Evolutionary conservation across 1,139 yeast genomes (phyloP), one percentile per base, ranked within the genome.

Genomic region (Taphrina betulina): DNA sequence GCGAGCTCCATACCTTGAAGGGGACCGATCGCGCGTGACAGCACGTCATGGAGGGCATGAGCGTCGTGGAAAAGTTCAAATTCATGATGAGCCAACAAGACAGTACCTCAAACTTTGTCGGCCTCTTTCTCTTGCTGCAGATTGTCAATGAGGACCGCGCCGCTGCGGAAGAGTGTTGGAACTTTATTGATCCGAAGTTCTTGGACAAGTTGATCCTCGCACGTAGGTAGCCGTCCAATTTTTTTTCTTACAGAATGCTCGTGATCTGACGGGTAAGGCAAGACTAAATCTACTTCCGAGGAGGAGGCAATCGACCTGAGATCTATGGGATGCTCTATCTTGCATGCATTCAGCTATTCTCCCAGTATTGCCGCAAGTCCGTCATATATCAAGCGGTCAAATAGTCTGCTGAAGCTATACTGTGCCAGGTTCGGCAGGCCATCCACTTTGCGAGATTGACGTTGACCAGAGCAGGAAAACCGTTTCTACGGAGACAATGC

Each of bases 191-290:
- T 34, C 40, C 40, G 20, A 31, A 17, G 8, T 33, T 50, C 14
- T 24, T 50, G 23, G 54, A 50, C 40, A 38, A 50, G 20, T 26
- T 50, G 16, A 28, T 50, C 26, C 40, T 50, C 7, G 7, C 53
- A n/a, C 3, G 53, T 48, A 14, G 29, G 22, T 5, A 14, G n/a
- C 10, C 31, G 31, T n/a, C n/a, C n/a, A n/a, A n/a, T n/a, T n/a
- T n/a, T n/a, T n/a, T n/a, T n/a, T n/a, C n/a, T n/a, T n/a, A n/a
- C n/a, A n/a, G n/a, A n/a, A n/a, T n/a, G n/a, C n/a, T n/a, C n/a
- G n/a, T n/a, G n/a, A n/a, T n/a, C n/a, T n/a, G n/a, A n/a, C n/a
- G n/a, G n/a, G 31, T 12, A 7, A 26, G 31, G 31, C 31, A 26
- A 26, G 14, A 36, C 26, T 3, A 14, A 20, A 29, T 28, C 38